phyloP scores from a whole-genome alignment of 2,329 filamentous ascomycete genomes.

The Sporothrix phasma region DNA sequence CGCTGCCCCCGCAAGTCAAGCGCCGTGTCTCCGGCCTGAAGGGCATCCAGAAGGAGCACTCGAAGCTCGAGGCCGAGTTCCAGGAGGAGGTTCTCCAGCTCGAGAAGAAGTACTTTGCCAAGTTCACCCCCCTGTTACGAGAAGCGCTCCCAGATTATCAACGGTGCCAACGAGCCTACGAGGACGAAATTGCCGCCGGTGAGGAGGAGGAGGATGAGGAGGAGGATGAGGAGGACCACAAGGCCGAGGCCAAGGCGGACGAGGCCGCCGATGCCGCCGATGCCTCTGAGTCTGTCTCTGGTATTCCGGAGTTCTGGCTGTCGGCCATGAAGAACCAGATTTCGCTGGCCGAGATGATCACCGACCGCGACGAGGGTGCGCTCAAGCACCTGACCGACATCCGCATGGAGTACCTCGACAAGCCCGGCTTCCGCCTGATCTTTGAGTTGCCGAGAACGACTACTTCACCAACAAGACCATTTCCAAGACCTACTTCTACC shows the following conservation, averaged over 20 bases:
- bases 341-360: conserved; percentile 96
- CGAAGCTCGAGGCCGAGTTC: conserved; percentile 95
- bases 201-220: conserved; percentile 65
- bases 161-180: conserved; percentile 78
- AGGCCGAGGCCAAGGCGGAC: conserved; percentile 41
- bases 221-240: conserved; percentile 41
- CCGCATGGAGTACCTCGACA: conserved; percentile 98
- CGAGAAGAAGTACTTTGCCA: conserved; percentile 99
- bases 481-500: conserved; percentile 98
- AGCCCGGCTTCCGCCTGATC: conserved; percentile 94
- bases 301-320: conserved; percentile 98
- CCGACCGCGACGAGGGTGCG: conserved; percentile 88
- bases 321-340: conserved; percentile 99
- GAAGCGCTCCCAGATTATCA: conserved; percentile 88
- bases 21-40: conserved; percentile 91
- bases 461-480: conserved; percentile 97
- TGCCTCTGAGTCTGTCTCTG: conserved; percentile 48
- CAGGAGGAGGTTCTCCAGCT: conserved; percentile 96
- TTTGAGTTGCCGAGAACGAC: conserved; percentile 95
- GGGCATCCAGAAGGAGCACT: conserved; percentile 97
- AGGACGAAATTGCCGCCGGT: conserved; percentile 76
- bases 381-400: conserved; percentile 86
- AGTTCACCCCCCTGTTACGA: conserved; percentile 96
- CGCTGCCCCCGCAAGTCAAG: conserved; percentile 77
- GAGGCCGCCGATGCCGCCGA: conserved; percentile 41